A percentile compares a stretch with the other conserved stretches of the same genome.
phyloP scores from a whole-genome alignment of 805 yeast species.

The Nakazawaea wickerhamii region DNA sequence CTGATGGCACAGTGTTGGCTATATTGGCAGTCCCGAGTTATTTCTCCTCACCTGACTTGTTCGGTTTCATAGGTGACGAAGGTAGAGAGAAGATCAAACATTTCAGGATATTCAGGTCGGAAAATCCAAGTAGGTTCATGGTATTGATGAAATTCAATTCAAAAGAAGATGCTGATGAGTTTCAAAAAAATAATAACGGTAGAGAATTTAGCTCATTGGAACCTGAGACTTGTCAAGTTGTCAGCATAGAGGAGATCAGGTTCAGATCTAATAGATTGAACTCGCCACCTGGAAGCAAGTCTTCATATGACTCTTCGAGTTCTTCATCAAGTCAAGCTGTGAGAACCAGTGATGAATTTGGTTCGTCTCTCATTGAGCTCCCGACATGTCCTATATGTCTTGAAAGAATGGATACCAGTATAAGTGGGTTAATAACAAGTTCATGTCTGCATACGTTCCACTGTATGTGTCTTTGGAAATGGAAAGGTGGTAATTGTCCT shows the following conservation, averaged over 20 bases:
- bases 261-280: slow-evolving; percentile 28
- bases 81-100: slow-evolving; percentile 55
- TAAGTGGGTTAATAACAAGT: slow-evolving; percentile 79
- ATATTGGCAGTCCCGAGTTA: slow-evolving; percentile 85
- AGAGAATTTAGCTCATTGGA: slow-evolving; percentile 80
- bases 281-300: slow-evolving; percentile 14
- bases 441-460: slow-evolving; percentile 94
- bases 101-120: slow-evolving; percentile 65
- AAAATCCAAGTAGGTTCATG: slow-evolving; percentile 63
- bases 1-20: slow-evolving; percentile 65
- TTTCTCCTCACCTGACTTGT: slow-evolving; percentile 75
- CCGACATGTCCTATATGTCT: slow-evolving; percentile 94
- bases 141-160: slow-evolving; percentile 71
- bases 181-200: slow-evolving; percentile 66
- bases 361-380: slow-evolving; percentile 39
- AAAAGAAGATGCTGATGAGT: slow-evolving; percentile 49
- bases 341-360: background rate
- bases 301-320: slow-evolving; percentile 59
- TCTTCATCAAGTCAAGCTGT: slow-evolving; percentile 9
- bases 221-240: slow-evolving; percentile 77
- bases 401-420: slow-evolving; percentile 76
- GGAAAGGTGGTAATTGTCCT: slow-evolving; percentile 90
- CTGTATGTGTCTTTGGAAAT: slow-evolving; percentile 78
- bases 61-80: slow-evolving; percentile 73
- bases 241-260: slow-evolving; percentile 57